A percentile compares a stretch with the other conserved stretches of the same genome.
Conservation (phyloP, 83 land plant species). For the Picea engelmannii region DNA sequence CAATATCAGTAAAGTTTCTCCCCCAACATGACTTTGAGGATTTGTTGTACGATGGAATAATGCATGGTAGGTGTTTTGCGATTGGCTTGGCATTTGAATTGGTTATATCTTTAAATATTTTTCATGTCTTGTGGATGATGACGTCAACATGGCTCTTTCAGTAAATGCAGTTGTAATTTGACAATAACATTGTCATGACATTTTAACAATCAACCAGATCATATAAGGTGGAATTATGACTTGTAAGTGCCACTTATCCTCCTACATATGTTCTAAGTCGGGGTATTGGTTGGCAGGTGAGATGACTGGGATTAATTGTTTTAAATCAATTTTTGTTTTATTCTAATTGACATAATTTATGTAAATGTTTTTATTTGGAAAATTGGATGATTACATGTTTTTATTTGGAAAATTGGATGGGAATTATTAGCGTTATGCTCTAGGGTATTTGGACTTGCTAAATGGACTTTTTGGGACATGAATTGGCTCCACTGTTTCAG, state of each 20-base stretch:
- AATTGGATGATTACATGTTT: no score
- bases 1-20: no score
- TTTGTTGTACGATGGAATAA: no score
- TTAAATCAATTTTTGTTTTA: not conserved
- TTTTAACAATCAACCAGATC: constrained; percentile 18
- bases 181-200: not conserved
- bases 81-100: no score
- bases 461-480: constrained; percentile 58
- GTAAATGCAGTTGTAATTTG: not conserved
- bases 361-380: no score
- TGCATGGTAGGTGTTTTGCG: no score
- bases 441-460: not conserved
- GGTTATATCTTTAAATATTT: not conserved
- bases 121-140: no score
- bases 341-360: not conserved
- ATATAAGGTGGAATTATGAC: constrained; percentile 33
- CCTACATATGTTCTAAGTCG: constrained; percentile 41
- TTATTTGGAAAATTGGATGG: no score
- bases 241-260: constrained; percentile 55
- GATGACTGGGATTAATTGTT: no score
- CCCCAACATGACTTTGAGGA: no score
- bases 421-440: no score
- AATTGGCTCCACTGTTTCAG: constrained; percentile 38
- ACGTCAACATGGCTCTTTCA: not conserved
- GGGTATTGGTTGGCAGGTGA: constrained; percentile 46